Evolutionary conservation across 2,329 filamentous ascomycete species (phyloP).

Genomic region (Emergomyces pasteurianus): DNA sequence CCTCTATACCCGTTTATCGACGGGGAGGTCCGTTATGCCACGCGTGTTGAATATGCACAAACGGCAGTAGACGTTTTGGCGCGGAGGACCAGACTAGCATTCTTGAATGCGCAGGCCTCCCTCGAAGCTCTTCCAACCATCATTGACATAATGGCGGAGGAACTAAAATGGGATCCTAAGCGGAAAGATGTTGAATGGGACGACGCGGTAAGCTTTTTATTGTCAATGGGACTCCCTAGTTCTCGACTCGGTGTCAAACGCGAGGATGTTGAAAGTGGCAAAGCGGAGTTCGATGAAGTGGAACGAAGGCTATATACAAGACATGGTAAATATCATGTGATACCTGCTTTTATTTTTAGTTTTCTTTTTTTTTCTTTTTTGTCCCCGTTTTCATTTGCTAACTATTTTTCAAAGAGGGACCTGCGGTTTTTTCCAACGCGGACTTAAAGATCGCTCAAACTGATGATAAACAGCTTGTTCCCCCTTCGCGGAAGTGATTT

Average conservation of each 20-base stretch:
- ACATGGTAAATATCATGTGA: constrained; percentile 24
- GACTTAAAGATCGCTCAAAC: background rate
- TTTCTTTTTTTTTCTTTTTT: background rate
- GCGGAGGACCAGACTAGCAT: constrained; percentile 70
- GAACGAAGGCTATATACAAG: constrained; percentile 31
- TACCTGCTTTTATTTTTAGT: too few species aligned
- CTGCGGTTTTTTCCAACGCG: constrained; percentile 30
- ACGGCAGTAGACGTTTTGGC: constrained; percentile 82
- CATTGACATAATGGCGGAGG: constrained; percentile 77
- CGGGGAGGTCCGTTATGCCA: constrained; percentile 79
- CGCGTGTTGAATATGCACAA: constrained; percentile 82
- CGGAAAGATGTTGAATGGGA: constrained; percentile 65
- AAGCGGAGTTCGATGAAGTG: constrained; percentile 32
- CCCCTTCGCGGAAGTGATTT: background rate
- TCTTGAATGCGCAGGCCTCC: constrained; percentile 82
- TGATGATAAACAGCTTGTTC: background rate
- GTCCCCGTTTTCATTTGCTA: constrained; percentile 4
- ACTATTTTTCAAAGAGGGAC: constrained; percentile 33
- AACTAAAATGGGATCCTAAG: constrained; percentile 59
- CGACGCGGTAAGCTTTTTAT: constrained; percentile 49
- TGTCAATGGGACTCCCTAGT: constrained; percentile 49
- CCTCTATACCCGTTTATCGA: constrained; percentile 81
- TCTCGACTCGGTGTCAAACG: constrained; percentile 43
- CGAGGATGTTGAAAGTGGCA: constrained; percentile 47
- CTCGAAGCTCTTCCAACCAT: constrained; percentile 73